Percentiles rank a stretch among this genome's conserved stretches.
These are phyloP conservation scores for Lavandula angustifolia DNA, from an alignment of 257 asterid genomes.

Conservation along the genomic window DNA sequence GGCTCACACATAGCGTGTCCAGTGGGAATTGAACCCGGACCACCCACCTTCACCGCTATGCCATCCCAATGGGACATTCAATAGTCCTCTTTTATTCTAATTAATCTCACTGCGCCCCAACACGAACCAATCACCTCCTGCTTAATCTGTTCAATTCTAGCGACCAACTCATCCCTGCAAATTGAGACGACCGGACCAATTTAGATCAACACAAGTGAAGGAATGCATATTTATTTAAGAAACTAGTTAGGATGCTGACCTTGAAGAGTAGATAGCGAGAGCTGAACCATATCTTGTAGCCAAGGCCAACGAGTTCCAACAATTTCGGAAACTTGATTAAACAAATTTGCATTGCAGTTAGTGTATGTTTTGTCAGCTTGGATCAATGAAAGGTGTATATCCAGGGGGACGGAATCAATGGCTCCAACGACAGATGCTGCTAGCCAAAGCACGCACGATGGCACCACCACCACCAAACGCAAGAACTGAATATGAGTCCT, in stretches of 20 bases:
- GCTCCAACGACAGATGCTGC: constrained; percentile 64
- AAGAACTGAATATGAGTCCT: constrained; percentile 51
- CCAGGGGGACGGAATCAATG: constrained; percentile 65
- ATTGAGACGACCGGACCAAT: constrained; percentile 1
- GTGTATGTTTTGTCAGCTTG: background rate
- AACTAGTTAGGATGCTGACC: constrained; percentile 42
- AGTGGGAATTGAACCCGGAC: too few relatives aligned
- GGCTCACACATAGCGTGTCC: too few relatives aligned
- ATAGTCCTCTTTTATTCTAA: too few relatives aligned
- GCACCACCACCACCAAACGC: constrained; percentile 60
- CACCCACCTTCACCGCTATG: too few relatives aligned
- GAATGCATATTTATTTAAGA: background rate
- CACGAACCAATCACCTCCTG: constrained; percentile 60
- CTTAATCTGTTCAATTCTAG: constrained; percentile 64
- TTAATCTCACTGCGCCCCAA: too few relatives aligned
- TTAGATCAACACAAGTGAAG: background rate
- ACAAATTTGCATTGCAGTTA: constrained; percentile 15
- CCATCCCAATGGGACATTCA: too few relatives aligned
- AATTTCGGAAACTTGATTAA: constrained; percentile 60
- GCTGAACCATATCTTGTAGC: constrained; percentile 77
- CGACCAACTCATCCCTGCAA: constrained; percentile 71
- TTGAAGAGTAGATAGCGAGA: constrained; percentile 71
- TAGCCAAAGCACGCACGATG: constrained; percentile 60
- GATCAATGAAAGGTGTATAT: background rate
- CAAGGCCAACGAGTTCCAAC: constrained; percentile 76